Base-by-base conservation (phyloP, 495 filamentous ascomycete species). In the Mycothermus thermophilus region DNA sequence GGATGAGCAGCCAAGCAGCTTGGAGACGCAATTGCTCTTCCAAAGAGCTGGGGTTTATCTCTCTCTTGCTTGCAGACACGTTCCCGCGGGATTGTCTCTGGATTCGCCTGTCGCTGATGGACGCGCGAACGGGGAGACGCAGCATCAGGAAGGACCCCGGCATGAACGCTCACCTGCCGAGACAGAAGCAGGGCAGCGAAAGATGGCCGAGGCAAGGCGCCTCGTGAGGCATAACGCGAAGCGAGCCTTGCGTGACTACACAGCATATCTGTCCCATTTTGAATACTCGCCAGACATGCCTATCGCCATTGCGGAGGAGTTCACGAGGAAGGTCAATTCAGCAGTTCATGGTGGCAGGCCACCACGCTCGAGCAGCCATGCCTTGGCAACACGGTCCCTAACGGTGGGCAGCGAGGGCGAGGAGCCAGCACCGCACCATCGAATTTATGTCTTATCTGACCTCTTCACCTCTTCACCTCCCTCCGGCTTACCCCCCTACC, bases 21-120 rank as follows among this genome's bases (percentile, higher is more conserved):
- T 81, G 20, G 80, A 85, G 45, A 66, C 66, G 22, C 80, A 86
- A 44, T 53, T 87, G 5, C 60, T 82, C 3, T 86, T 87, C 46
- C 81, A 86, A 35, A 70, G 81, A 8, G 81, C 76, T 0, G 72
- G 75, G n/a, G 74, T 76, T 13, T 80, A 83, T 44, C 60, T 87
- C 16, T 73, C 70, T 2, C 64, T 84, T 44, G 81, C 81, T 13
- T 76, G 70, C 43, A 66, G 74, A 30, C 60, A 74, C 41, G 67
- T 83, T 30, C 17, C 27, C 1, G 40, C 37, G 0, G 44, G 42
- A 0, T 40, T 51, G 5, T 20, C 38, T n/a, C n/a, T n/a, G n/a
- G n/a, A n/a, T n/a, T n/a, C n/a, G n/a, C n/a, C n/a, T n/a, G n/a
- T n/a, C n/a, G n/a, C n/a, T n/a, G n/a, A n/a, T n/a, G n/a, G n/a